Evolutionary conservation across 2,329 filamentous ascomycete genomes (phyloP), one percentile per base, ranked within the genome.

Genomic region (Diaporthe sp.): DNA sequence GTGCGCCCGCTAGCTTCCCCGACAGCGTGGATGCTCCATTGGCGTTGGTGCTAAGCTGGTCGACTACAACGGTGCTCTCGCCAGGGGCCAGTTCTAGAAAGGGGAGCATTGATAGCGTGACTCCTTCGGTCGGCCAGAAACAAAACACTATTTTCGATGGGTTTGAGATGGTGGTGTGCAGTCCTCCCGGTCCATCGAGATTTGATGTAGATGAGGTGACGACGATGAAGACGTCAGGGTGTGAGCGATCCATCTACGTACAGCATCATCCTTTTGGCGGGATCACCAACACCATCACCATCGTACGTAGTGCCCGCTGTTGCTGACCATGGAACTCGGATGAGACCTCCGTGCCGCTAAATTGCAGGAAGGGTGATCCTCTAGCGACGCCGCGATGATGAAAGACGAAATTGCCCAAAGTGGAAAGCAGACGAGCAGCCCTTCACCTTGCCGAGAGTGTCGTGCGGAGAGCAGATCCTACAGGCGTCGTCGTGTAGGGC

Each of bases 351-450:
- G 31, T 42, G 65, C 57, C 37, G 39, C 57, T 37, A 72, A 58
- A 72, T 74, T 74, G 67, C 57, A 74, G 67, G 67, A 72, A 31
- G 39, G 58, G 6, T 65, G 67, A 72, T 72, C 57, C 53, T 68
- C 49, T 69, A 55, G 65, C 46, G 49, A 55, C 44, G 65, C 65
- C 49, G 34, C 34, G 34, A 53, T 68, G 46, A 68, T 68, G 46
- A 25, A 53, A 37, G 31, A 19, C 46, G 46, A 22, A 1, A 13
- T 39, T 39, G 46, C 46, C 46, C 22, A 53, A 7, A 46, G 31
- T n/a, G 44, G 44, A 53, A 68, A 31, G 39, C 31, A 53, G 28
- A 68, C 17, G 17, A 51, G 39, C 44, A 13, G 31, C 44, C 44
- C 46, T 34, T 53, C 65, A 68, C 46, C 65, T 68, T 39, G 46